Conservation (phyloP, 148 eudicot species). For the Diospyros lotus region DNA sequence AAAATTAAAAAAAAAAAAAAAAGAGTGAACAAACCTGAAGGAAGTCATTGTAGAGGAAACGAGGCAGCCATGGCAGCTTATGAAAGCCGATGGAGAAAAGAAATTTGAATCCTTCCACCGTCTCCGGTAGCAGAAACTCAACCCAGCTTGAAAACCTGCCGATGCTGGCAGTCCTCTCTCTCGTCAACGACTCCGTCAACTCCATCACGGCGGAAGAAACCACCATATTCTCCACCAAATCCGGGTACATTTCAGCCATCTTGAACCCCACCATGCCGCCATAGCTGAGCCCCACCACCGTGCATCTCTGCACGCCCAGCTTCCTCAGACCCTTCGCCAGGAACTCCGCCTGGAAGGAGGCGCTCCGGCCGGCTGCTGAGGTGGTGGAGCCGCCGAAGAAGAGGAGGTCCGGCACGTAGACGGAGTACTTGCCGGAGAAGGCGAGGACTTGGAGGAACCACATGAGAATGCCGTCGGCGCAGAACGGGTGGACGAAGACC, state of each 20-base stretch:
- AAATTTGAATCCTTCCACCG: constrained; percentile 27
- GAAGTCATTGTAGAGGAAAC: constrained; percentile 24
- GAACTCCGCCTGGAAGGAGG: constrained; percentile 44
- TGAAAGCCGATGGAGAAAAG: constrained; percentile 25
- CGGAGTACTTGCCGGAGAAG: constrained; percentile 24
- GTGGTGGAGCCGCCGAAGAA: constrained; percentile 35
- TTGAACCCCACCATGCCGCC: constrained; percentile 57
- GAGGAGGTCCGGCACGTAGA: constrained; percentile 48
- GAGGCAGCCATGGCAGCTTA: constrained; percentile 30
- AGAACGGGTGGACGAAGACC: constrained; percentile 43
- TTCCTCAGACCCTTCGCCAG: constrained; percentile 35
- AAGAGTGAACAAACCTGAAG: constrained; percentile 24
- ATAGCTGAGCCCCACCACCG: constrained; percentile 55
- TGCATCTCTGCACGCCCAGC: constrained; percentile 42
- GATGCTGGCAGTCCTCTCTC: constrained; percentile 10
- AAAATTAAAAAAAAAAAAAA: background rate
- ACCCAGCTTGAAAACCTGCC: constrained; percentile 28
- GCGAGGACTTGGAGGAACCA: constrained; percentile 40
- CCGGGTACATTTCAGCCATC: constrained; percentile 45
- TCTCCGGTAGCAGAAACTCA: constrained; percentile 38
- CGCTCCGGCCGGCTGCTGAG: background rate
- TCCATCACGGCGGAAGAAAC: constrained; percentile 26
- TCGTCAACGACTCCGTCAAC: constrained; percentile 29
- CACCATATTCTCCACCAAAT: constrained; percentile 47
- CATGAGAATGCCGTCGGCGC: constrained; percentile 33